Percentiles rank a stretch among this genome's conserved stretches.
Evolutionary conservation across 2,329 filamentous ascomycete genomes (phyloP).

Genomic region (Pseudogymnoascus sp.): DNA sequence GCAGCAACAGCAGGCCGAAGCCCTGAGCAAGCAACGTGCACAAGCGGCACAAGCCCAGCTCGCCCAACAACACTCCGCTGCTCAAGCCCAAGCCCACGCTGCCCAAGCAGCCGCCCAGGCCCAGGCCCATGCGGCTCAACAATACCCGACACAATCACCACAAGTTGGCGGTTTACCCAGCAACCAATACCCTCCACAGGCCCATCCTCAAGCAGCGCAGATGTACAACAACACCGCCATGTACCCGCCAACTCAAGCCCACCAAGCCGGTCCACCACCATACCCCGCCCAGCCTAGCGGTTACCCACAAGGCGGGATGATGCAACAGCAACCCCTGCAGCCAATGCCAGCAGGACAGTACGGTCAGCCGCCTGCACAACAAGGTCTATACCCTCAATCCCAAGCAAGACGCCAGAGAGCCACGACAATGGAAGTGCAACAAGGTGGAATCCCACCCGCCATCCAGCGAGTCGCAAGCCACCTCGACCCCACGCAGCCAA

Average conservation of each 20-base stretch:
- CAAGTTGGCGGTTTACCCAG: conserved; percentile 34
- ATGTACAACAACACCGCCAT: conserved; percentile 79
- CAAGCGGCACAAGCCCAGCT: conserved; percentile 53
- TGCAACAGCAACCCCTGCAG: conserved; percentile 49
- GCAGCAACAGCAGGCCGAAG: conserved; percentile 92
- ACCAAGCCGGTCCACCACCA: conserved; percentile 62
- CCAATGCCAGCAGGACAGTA: conserved; percentile 62
- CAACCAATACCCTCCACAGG: conserved; percentile 40
- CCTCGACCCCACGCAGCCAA: conserved; percentile 88
- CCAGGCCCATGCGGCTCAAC: conserved; percentile 49
- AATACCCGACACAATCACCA: conserved; percentile 10
- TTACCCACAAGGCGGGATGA: conserved; percentile 68
- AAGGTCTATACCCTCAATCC: conserved; percentile 66
- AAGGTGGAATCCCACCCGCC: conserved; percentile 82
- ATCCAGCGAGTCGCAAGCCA: conserved; percentile 95
- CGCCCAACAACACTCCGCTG: conserved; percentile 28
- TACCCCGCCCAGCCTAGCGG: conserved; percentile 66
- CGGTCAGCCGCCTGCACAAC: conserved; percentile 45
- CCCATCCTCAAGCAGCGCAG: conserved; percentile 39
- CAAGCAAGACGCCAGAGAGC: conserved; percentile 78
- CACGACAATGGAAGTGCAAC: conserved; percentile 92
- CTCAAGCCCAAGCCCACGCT: conserved; percentile 53
- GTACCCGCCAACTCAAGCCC: conserved; percentile 56
- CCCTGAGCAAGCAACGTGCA: conserved; percentile 84
- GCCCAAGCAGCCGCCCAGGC: conserved; percentile 52